Evolutionary conservation across 2,329 filamentous ascomycete species (phyloP).

Genomic region (Aspergillus latus): DNA sequence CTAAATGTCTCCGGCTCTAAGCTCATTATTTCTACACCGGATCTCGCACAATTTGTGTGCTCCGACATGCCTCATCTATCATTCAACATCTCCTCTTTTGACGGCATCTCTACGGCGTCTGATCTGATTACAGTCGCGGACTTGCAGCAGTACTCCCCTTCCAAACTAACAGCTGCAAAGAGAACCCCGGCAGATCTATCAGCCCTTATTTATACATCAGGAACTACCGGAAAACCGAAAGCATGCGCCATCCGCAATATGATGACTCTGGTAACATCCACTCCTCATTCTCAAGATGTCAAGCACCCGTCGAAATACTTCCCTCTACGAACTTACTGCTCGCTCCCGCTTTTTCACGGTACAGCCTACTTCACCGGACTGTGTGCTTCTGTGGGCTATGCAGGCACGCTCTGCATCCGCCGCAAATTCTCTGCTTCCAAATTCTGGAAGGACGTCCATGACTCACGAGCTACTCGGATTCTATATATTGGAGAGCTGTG

Average conservation of each 20-base stretch:
- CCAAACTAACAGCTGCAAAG: conserved; percentile 32
- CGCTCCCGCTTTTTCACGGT: conserved; percentile 52
- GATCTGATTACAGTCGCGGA: conserved; percentile 28
- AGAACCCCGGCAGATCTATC: conserved; percentile 36
- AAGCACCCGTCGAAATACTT: conserved; percentile 44
- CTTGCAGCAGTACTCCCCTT: conserved; percentile 28
- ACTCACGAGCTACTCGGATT: conserved; percentile 44
- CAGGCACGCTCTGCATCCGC: conserved; percentile 45
- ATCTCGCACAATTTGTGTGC: conserved; percentile 40
- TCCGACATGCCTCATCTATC: conserved; percentile 38
- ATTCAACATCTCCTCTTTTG: conserved; percentile 42
- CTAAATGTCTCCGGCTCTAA: conserved; percentile 44
- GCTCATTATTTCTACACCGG: conserved; percentile 47
- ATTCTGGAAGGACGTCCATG: conserved; percentile 49
- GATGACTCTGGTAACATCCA: conserved; percentile 40
- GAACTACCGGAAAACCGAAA: conserved; percentile 51
- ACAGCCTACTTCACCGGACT: conserved; percentile 50
- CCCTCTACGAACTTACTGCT: conserved; percentile 48
- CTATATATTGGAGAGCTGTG: conserved; percentile 53
- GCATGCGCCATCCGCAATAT: conserved; percentile 45
- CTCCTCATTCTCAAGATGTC: conserved; percentile 36
- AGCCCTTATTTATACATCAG: conserved; percentile 50
- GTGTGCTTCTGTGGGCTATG: conserved; percentile 42
- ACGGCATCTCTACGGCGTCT: conserved; percentile 22
- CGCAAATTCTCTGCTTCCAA: conserved; percentile 49